A percentile compares a stretch with the other conserved stretches of the same genome.
These are phyloP conservation scores for Fusarium fracticaudum DNA, from an alignment of 2,329 filamentous ascomycete genomes.

Conservation along the genomic window DNA sequence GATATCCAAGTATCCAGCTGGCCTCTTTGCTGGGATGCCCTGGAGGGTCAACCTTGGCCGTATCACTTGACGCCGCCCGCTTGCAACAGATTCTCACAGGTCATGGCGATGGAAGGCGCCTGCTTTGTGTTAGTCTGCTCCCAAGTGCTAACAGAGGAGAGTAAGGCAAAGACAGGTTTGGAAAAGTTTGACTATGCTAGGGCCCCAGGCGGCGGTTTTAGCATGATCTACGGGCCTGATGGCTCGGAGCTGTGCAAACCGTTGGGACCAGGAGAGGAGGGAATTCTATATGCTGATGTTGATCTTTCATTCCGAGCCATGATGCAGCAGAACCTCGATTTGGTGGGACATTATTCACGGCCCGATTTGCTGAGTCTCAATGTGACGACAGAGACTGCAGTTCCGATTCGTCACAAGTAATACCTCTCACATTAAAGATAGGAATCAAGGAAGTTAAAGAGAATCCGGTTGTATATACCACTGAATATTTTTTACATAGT, in stretches of 20 bases:
- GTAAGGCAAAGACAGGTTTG: neutral
- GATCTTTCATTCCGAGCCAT: neutral
- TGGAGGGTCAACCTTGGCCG: neutral
- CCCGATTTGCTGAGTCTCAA: neutral
- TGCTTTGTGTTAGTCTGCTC: neutral
- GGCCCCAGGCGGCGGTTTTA: neutral
- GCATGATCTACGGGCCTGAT: neutral
- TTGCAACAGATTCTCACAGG: neutral
- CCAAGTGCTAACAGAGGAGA: neutral
- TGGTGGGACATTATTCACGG: neutral
- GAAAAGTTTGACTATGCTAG: neutral
- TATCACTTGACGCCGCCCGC: neutral
- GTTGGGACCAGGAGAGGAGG: neutral
- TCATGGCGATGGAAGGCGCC: neutral
- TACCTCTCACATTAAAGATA: accelerated
- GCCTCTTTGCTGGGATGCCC: neutral
- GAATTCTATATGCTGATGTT: neutral
- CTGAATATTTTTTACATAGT: too few species aligned
- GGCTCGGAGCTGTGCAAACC: neutral
- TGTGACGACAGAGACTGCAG: neutral
- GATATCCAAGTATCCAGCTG: neutral
- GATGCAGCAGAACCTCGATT: neutral
- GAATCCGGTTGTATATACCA: neutral
- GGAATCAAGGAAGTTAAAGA: neutral
- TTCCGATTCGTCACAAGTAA: neutral